Percentiles rank a stretch among this genome's conserved stretches.
Conservation (phyloP, 73 alveolate genomes). For the Paramecium primaurelia region DNA sequence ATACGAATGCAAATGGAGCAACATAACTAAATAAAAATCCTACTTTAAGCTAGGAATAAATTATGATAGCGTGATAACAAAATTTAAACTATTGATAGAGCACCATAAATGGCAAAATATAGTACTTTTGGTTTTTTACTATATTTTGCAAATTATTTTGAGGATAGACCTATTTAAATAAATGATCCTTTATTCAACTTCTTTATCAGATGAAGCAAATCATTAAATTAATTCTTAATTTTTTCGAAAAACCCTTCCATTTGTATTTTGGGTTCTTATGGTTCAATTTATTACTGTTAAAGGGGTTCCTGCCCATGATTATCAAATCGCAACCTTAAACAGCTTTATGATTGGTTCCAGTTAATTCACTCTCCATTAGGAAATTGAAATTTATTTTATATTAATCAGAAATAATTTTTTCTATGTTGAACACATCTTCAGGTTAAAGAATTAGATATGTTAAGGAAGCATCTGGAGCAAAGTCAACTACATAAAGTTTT, state of each 20-base stretch:
- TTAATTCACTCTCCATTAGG: constrained; percentile 17
- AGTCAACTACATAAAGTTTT: constrained; percentile 6
- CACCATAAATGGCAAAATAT: constrained; percentile 56
- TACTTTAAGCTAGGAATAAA: constrained; percentile 62
- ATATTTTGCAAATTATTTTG: constrained; percentile 26
- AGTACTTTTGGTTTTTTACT: constrained; percentile 69
- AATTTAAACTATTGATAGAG: constrained; percentile 63
- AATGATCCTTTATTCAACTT: constrained; percentile 49
- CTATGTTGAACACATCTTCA: background rate
- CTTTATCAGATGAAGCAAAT: constrained; percentile 45
- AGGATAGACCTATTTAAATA: constrained; percentile 59
- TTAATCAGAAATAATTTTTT: background rate
- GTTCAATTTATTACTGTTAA: background rate
- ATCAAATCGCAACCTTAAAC: constrained; percentile 24
- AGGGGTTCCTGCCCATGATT: background rate
- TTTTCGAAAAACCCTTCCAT: background rate
- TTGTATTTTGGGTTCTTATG: background rate
- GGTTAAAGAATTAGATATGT: constrained; percentile 22
- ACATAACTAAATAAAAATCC: constrained; percentile 77
- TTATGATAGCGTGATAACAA: constrained; percentile 63
- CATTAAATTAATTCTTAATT: constrained; percentile 12
- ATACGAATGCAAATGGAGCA: constrained; percentile 91
- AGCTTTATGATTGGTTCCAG: background rate
- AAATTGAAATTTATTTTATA: background rate
- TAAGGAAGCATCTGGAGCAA: constrained; percentile 44